A percentile compares a stretch with the other conserved stretches of the same genome.
These are phyloP conservation scores for Juglanconis sp. DNA, from an alignment of 2,329 filamentous ascomycete genomes.

Conservation along the genomic window DNA sequence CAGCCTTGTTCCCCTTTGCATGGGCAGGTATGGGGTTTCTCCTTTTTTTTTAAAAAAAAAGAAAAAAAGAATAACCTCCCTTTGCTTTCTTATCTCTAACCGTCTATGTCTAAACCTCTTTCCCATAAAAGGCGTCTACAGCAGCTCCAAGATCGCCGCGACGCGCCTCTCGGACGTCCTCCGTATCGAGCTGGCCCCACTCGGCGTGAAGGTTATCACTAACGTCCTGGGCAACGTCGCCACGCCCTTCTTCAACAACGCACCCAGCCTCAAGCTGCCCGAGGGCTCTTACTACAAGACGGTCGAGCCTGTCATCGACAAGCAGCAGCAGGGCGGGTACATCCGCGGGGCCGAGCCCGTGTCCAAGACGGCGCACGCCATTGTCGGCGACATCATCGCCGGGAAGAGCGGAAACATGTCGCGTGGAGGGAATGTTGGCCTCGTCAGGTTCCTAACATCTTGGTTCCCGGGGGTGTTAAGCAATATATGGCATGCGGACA, in stretches of 20 bases:
- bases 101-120: too few relatives aligned
- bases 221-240: slow-evolving; percentile 15
- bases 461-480: too few relatives aligned
- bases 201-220: slow-evolving; percentile 26
- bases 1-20: slow-evolving; percentile 10
- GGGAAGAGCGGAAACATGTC: background rate
- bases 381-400: background rate
- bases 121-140: slow-evolving; percentile 21
- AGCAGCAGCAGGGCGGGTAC: background rate
- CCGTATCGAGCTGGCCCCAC: slow-evolving; percentile 26
- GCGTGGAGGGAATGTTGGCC: slow-evolving; percentile 1
- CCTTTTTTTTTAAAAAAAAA: too few relatives aligned
- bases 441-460: too few relatives aligned
- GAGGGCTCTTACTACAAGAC: slow-evolving; percentile 1
- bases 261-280: background rate
- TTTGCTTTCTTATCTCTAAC: too few relatives aligned
- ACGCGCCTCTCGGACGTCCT: slow-evolving; percentile 24
- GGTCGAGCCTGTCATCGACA: background rate
- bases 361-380: background rate
- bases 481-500: too few relatives aligned
- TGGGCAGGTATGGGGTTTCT: too few relatives aligned
- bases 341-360: background rate
- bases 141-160: slow-evolving; percentile 26
- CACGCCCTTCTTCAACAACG: slow-evolving; percentile 2
- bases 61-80: too few relatives aligned